Base-by-base conservation (phyloP, 2,329 filamentous ascomycete genomes). In the Xylaria sp. region DNA sequence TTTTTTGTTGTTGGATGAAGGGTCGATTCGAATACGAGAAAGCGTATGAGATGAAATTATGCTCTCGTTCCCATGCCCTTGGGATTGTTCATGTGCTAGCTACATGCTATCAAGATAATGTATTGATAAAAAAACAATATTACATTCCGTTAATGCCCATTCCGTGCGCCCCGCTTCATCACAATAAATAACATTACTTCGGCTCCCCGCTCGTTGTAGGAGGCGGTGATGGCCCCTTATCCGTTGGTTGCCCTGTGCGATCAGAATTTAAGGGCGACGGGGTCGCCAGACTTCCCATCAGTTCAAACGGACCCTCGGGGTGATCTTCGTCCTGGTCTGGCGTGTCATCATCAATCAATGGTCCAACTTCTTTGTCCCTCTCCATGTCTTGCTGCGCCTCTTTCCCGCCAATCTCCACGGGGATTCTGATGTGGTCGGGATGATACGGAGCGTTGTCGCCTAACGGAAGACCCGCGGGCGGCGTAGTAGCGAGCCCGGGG, bases 231-330 rank as follows among this genome's bases (percentile, higher is more conserved):
- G 37, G 44, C 17, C 53, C 54, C 31, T 54, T 74, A 3, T 51
- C 29, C 23, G 15, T 51, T 7, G 27, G 40, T 2, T 31, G 47
- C 7, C 8, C 19, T 10, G 9, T 23, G 5, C 33, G 56, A 15
- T 60, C 49, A 13, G 46, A 15, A 17, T 35, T 38, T 27, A 62
- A 38, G 9, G 43, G 58, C 23, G 58, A 63, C 9, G 60, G 48
- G 9, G n/a, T 48, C 5, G 29, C 53, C 3, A 35, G 43, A 29
- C 48, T 64, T 40, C 63, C 63, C 58, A 58, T 33, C 13, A 7
- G 84, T 82, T 44, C 72, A 71, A 21, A 76, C 54, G 2, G 80
- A 79, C 21, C 83, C 80, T 0, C 33, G 15, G 43, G 25, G 3
- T 13, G 10, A 9, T 55, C 48, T 23, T 38, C 17, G 4, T 44